Evolutionary conservation across 768 basidiomycete genomes (phyloP).

Genomic region (Solioccasus polychromus): DNA sequence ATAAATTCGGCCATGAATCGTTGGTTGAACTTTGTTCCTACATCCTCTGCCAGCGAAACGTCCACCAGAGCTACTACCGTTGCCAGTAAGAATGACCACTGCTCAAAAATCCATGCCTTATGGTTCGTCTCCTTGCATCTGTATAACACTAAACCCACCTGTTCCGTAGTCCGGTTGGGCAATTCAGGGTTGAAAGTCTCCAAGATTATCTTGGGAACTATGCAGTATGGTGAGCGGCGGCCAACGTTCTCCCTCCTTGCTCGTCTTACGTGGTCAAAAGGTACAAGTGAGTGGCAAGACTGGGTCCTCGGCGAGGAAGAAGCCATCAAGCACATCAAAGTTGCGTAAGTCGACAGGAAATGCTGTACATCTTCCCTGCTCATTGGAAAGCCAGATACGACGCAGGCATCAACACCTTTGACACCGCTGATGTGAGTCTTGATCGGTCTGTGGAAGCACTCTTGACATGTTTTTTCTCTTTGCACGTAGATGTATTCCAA

Average conservation of each 20-base stretch:
- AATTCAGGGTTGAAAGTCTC: slow-evolving; percentile 51
- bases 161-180: slow-evolving; percentile 41
- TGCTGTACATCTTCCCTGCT: neutral
- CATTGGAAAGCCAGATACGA: slow-evolving; percentile 36
- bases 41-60: no score
- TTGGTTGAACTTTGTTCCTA: neutral
- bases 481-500: slow-evolving; percentile 56
- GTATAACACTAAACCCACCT: neutral
- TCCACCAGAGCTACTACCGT: no score
- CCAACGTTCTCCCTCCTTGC: neutral
- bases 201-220: slow-evolving; percentile 47
- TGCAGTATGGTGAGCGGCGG: slow-evolving; percentile 44
- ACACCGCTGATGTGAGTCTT: slow-evolving; percentile 32
- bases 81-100: slow-evolving; percentile 4
- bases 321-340: slow-evolving; percentile 43
- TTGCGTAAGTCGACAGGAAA: slow-evolving; percentile 33
- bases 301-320: slow-evolving; percentile 52
- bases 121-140: slow-evolving; percentile 2
- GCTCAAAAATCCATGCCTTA: slow-evolving; percentile 14
- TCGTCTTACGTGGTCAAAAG: neutral
- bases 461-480: neutral
- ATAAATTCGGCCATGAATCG: slow-evolving; percentile 8
- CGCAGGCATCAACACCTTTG: slow-evolving; percentile 35
- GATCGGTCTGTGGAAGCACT: no score
- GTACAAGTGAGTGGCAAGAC: slow-evolving; percentile 44